These are phyloP conservation scores for Arthrobotrys megalospora DNA, from an alignment of 2,329 filamentous ascomycete genomes.

Conservation along the genomic window DNA sequence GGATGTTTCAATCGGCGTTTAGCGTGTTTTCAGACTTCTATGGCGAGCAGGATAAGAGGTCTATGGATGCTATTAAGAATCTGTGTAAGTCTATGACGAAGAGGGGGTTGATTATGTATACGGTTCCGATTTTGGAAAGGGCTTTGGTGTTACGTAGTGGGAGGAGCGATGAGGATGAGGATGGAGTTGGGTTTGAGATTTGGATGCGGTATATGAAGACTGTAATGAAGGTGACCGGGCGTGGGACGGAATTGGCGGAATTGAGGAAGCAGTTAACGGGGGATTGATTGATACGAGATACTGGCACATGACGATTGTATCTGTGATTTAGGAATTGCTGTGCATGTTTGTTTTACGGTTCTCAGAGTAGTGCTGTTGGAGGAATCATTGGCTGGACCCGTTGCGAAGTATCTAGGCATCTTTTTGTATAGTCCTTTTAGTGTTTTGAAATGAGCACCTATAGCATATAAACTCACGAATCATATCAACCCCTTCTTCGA, in stretches of 20 bases:
- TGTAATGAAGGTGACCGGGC: conserved; percentile 16
- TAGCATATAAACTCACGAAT: too few species aligned
- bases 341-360: too few species aligned
- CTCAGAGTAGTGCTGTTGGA: too few species aligned
- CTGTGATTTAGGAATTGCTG: too few species aligned
- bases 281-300: too few species aligned
- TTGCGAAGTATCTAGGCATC: too few species aligned
- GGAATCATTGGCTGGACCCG: too few species aligned
- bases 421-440: too few species aligned
- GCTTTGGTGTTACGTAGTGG: conserved; percentile 6
- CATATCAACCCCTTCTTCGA: too few species aligned
- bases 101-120: conserved; percentile 32
- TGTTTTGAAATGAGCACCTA: too few species aligned
- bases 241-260: neutral
- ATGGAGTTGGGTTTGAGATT: conserved; percentile 17
- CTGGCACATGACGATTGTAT: too few species aligned
- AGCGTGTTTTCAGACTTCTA: neutral
- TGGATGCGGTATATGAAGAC: conserved; percentile 32
- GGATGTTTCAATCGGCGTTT: conserved; percentile 24
- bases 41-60: neutral
- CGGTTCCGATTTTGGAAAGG: conserved; percentile 29
- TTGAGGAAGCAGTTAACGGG: neutral
- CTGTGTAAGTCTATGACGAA: conserved; percentile 2
- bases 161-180: neutral
- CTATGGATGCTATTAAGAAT: neutral